Percentiles rank a stretch among this genome's conserved stretches.
These are phyloP conservation scores for Eruca vesicaria DNA, from an alignment of 441 rosid species.

Conservation along the genomic window DNA sequence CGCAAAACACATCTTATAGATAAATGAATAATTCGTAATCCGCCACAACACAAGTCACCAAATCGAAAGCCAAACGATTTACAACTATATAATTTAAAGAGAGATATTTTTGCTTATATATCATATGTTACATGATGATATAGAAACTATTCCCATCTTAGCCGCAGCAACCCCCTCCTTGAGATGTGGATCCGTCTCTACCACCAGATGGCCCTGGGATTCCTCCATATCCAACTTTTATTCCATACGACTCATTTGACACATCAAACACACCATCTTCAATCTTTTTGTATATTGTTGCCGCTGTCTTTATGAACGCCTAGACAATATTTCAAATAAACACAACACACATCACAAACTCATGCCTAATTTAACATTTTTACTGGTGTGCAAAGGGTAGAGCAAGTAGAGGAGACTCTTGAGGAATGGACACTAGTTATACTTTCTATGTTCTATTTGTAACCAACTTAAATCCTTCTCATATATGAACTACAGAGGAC, in stretches of 20 bases:
- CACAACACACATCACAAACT: not conserved
- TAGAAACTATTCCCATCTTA: constrained; percentile 35
- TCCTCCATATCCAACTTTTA: constrained; percentile 95
- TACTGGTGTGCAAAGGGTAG: not conserved
- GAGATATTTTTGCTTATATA: constrained; percentile 8
- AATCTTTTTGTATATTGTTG: too few species aligned
- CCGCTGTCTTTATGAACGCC: too few species aligned
- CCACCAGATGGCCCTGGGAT: constrained; percentile 95
- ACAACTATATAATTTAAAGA: constrained; percentile 17
- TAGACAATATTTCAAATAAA: constrained; percentile 25
- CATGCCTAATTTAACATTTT: not conserved
- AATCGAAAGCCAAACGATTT: constrained; percentile 24
- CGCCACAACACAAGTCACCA: constrained; percentile 27
- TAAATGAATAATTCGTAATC: constrained; percentile 19
- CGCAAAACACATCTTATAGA: constrained; percentile 16
- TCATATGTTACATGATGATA: constrained; percentile 27
- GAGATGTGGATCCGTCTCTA: constrained; percentile 77
- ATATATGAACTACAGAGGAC: not conserved
- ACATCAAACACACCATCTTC: too few species aligned
- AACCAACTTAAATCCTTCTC: not conserved
- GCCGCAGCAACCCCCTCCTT: constrained; percentile 89
- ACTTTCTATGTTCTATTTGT: not conserved
- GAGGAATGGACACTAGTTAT: not conserved
- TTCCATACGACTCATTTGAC: constrained; percentile 95
- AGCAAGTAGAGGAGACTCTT: not conserved